Percentiles rank a stretch among this genome's conserved stretches.
Evolutionary conservation across 2,329 filamentous ascomycete species (phyloP).

Genomic region (Pseudogymnoascus sp.): DNA sequence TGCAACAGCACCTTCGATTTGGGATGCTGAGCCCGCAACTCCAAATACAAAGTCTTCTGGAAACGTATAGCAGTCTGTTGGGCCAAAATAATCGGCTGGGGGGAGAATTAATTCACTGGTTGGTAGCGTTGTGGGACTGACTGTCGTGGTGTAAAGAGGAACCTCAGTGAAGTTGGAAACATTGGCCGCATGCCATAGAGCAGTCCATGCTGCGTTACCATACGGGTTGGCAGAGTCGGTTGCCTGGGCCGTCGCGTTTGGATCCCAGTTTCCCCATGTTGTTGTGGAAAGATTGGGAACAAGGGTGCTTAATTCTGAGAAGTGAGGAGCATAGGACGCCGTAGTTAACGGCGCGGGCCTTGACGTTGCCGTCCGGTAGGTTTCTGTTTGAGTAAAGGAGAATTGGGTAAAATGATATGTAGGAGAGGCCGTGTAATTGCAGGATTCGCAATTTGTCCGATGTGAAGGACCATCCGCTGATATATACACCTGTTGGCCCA

Average conservation of each 20-base stretch:
- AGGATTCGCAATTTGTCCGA: conserved; percentile 26
- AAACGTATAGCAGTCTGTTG: conserved; percentile 41
- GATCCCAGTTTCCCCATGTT: conserved; percentile 35
- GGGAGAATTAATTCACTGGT: conserved; percentile 47
- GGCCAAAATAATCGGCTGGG: conserved; percentile 41
- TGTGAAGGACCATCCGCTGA: conserved; percentile 24
- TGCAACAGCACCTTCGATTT: conserved; percentile 38
- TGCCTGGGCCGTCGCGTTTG: conserved; percentile 27
- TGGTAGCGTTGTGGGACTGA: conserved; percentile 45
- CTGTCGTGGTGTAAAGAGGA: conserved; percentile 40
- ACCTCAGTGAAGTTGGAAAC: conserved; percentile 29
- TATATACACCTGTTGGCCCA: conserved; percentile 30
- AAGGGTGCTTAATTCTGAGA: conserved; percentile 28
- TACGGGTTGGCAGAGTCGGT: conserved; percentile 31
- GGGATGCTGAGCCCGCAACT: conserved; percentile 37
- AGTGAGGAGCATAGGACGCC: conserved; percentile 29
- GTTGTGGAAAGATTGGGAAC: conserved; percentile 31
- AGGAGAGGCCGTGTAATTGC: conserved; percentile 21
- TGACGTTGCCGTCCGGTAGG: conserved; percentile 31
- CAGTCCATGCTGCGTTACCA: conserved; percentile 33
- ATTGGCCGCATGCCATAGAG: conserved; percentile 29
- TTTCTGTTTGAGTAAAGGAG: conserved; percentile 33
- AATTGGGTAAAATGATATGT: conserved; percentile 25
- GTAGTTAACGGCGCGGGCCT: conserved; percentile 25
- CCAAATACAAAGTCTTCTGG: conserved; percentile 40